Base-by-base conservation (phyloP, 352 stramenopile species). In the Phytophthora europaea region DNA sequence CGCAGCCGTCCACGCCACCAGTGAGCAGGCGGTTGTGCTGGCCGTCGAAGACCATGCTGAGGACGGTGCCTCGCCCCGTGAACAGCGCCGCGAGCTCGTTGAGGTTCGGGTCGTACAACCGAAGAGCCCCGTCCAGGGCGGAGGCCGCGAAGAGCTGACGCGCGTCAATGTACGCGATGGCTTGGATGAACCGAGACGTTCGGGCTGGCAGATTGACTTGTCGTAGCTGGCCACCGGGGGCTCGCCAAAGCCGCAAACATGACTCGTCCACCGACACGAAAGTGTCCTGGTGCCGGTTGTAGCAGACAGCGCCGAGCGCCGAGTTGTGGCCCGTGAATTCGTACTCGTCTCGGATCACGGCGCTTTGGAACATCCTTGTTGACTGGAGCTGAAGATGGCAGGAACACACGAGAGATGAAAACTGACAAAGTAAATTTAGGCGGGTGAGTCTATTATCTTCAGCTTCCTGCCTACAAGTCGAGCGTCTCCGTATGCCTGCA, bases 121-220 rank as follows among this genome's bases (percentile, higher is more conserved):
- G 85, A 61, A 93, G 79, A 12, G 87, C 85, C 15, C 84, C 82
- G 51, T 94, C 85, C 8, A 93, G 70, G 20, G 84, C 82, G 2
- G 85, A 83, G 2, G 87, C 85, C 18, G 90, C 80, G 62, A 92
- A 94, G 18, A 93, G 26, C 52, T 91, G 82, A 0, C 84, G 82
- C 15, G 84, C 59, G 40, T 88, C 80, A 55, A 94, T 68, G 61
- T 87, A 93, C 45, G 72, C 72, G 62, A 93, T 83, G 33, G 82
- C 72, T 63, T 93, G 85, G 61, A 94, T 82, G 61, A 90, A 92
- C 26, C 77, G 70, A 22, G 61, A 73, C 4, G 87, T 94, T 22
- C 83, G 79, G n/a, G 80, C 26, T 2, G 85, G 87, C 26, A 93
- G 66, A 33, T 69, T 79, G n/a, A 93, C 82, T 20, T 79, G 65